Conservation (phyloP, 2,329 filamentous ascomycete species). For the Botrytis hyacinthi region DNA sequence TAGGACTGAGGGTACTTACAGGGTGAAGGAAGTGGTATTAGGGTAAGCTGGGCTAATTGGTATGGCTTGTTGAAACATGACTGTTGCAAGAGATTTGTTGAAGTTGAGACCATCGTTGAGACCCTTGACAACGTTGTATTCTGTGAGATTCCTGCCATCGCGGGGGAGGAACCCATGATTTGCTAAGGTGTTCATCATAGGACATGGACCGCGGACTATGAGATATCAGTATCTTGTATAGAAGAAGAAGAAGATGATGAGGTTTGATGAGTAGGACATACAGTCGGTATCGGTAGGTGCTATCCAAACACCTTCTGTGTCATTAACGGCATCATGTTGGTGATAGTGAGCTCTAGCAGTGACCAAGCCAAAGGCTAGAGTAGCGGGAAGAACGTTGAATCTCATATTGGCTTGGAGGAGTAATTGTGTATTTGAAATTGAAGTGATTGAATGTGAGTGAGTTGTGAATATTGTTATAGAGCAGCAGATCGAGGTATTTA, state of each 20-base stretch:
- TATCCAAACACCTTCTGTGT: not conserved
- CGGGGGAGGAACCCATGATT: slow-evolving; percentile 47
- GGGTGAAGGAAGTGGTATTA: slow-evolving; percentile 41
- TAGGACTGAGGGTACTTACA: not conserved
- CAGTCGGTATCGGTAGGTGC: not conserved
- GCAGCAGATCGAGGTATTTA: slow-evolving; percentile 1
- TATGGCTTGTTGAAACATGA: slow-evolving; percentile 47
- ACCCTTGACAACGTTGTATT: slow-evolving; percentile 39
- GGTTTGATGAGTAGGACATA: not conserved
- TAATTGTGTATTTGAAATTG: not conserved
- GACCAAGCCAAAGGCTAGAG: not conserved
- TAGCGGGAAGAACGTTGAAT: not conserved
- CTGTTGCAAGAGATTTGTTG: slow-evolving; percentile 40
- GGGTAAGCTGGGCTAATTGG: slow-evolving; percentile 43
- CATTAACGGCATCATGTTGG: not conserved
- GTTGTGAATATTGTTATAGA: not conserved
- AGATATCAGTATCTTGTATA: slow-evolving; percentile 13
- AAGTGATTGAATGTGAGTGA: not conserved
- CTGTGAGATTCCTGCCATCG: slow-evolving; percentile 42
- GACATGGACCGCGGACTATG: slow-evolving; percentile 41
- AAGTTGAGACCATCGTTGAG: slow-evolving; percentile 47
- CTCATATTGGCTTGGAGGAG: not conserved
- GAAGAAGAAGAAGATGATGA: not conserved
- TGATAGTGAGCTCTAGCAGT: not conserved
- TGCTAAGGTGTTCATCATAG: slow-evolving; percentile 46